These are phyloP conservation scores for Noccaea bulbosa DNA, from an alignment of 345 rosid species.

Conservation along the genomic window DNA sequence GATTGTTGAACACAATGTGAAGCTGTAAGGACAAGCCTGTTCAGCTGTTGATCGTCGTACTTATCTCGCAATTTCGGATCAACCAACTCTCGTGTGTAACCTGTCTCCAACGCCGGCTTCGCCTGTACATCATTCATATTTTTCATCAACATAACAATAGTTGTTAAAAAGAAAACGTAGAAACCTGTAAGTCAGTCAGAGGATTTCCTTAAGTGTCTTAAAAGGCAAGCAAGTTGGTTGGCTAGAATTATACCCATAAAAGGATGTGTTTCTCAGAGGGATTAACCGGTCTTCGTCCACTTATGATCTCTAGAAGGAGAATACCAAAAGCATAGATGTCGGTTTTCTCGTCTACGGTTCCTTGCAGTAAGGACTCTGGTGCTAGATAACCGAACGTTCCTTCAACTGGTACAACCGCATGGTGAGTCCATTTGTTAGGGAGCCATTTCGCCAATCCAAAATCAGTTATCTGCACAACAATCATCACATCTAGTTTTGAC, in stretches of 20 bases:
- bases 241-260: conserved; percentile 61
- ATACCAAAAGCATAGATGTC: conserved; percentile 90
- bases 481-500: background rate
- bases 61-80: conserved; percentile 69
- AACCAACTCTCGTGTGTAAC: conserved; percentile 57
- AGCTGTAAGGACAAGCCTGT: conserved; percentile 65
- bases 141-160: background rate
- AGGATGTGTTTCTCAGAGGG: conserved; percentile 78
- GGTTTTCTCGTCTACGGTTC: conserved; percentile 90
- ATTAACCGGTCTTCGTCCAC: conserved; percentile 80
- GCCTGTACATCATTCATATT: conserved; percentile 50
- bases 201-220: background rate
- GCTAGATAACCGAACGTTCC: conserved; percentile 99
- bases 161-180: background rate
- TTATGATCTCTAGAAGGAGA: conserved; percentile 81
- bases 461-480: conserved; percentile 68
- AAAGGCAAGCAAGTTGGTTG: conserved; percentile 13
- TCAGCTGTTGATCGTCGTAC: conserved; percentile 68
- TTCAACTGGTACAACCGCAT: conserved; percentile 84
- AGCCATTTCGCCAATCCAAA: conserved; percentile 97
- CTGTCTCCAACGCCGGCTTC: conserved; percentile 81
- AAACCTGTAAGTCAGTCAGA: conserved; percentile 7
- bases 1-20: conserved; percentile 86
- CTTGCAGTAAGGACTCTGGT: conserved; percentile 95
- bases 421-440: conserved; percentile 93